These are phyloP conservation scores for Lactuca sativa DNA, from an alignment of 129 eudicot species.

Conservation along the genomic window DNA sequence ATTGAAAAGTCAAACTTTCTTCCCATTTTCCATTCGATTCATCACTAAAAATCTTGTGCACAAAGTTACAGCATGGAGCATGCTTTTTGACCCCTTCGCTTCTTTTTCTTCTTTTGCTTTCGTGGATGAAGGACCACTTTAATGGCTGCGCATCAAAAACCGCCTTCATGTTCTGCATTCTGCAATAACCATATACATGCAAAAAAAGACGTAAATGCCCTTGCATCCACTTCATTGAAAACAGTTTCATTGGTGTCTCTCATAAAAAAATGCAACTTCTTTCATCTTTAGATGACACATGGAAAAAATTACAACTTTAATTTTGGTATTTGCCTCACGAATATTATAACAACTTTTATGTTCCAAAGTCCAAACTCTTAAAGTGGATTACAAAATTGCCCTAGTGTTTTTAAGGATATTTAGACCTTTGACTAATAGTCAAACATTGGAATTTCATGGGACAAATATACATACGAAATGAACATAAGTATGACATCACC, in stretches of 20 bases:
- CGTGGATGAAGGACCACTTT: constrained; percentile 89
- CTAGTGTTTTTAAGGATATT: neutral
- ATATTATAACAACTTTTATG: neutral
- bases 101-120: constrained; percentile 85
- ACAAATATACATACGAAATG: neutral
- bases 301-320: neutral
- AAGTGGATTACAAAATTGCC: neutral
- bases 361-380: neutral
- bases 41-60: constrained; percentile 7
- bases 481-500: constrained; percentile 36
- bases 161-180: constrained; percentile 91
- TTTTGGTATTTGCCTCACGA: too few species aligned
- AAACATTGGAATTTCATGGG: constrained; percentile 4
- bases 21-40: neutral
- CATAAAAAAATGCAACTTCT: neutral
- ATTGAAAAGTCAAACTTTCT: constrained; percentile 25
- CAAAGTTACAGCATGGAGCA: constrained; percentile 52
- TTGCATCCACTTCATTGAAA: neutral
- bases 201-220: neutral
- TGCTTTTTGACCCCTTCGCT: constrained; percentile 68
- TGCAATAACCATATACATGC: constrained; percentile 31
- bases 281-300: neutral
- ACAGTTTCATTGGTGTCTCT: neutral
- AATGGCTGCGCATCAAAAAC: constrained; percentile 91
- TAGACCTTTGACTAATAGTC: neutral